Base-by-base conservation (phyloP, 345 rosid genomes). In the Toxicodendron radicans region DNA sequence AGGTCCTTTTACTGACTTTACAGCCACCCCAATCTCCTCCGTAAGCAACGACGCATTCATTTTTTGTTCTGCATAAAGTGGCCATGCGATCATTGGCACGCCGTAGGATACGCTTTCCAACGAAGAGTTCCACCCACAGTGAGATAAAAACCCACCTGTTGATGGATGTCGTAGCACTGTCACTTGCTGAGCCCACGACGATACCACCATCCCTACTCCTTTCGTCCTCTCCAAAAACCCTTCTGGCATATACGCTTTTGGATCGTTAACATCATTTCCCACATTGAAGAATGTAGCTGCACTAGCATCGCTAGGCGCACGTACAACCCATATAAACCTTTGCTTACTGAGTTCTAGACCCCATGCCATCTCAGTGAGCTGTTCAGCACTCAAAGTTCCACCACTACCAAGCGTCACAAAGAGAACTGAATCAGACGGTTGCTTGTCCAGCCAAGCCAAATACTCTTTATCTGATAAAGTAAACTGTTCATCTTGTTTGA, bases 101-200 rank as follows among this genome's bases (percentile, higher is more conserved):
- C 91, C 87, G 11, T 64, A 60, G 1, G 66, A 33, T 9, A 85
- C 48, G 69, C 87, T 82, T 72, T 87, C 89, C 27, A 85, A 7
- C 1, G 72, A 14, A 1, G 89, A 87, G 78, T 85, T 85, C 87
- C 91, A 85, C 13, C 91, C 91, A 27, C 91, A 82, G 49, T 83
- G 91, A 12, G 89, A 76, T 45, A 87, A 11, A 59, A 87, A 87
- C 1, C 85, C 92, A 1, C 86, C 87, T 0, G 75, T 57, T 0
- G 88, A 73, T 18, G 70, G 76, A 52, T 88, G 89, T 59, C 61
- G 30, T 64, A 88, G 76, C 23, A 88, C 72, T 43, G 75, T 77
- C 64, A 17, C 66, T 45, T 84, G 89, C 20, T 84, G 76, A 17
- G 81, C 78, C 89, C 89, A 88, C 0, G 70, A 64, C 16, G 73